Evolutionary conservation across 2,329 filamentous ascomycete species (phyloP), one percentile per base, ranked within the genome.

Genomic region (Aspergillus thermomutatus): DNA sequence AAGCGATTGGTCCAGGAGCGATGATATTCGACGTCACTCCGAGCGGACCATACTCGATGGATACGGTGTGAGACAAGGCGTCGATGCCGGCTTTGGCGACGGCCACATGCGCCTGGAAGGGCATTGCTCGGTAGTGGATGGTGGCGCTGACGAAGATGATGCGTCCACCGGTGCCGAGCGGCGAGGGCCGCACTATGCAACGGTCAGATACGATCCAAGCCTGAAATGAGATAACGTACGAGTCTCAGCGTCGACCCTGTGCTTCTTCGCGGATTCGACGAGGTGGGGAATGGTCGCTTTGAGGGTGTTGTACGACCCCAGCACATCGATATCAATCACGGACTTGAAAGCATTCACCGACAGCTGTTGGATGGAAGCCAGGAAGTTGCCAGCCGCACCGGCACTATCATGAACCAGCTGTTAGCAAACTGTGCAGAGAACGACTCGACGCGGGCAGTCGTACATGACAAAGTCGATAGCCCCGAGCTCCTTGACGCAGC

Each of bases 271-370:
- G n/a, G 91, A 95, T 65, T 85, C 82, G 11, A 91, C 76, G 3
- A 99, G 83, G 67, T 96, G 83, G 0, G 91, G 91, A 34, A 97
- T 79, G 1, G 91, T 94, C 3, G 93, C 92, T 77, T 97, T 97
- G 69, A 96, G 82, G 2, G 92, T 96, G 79, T 97, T 96, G 78
- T 90, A 99, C 17, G 90, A 95, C 31, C 94, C 94, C 37, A 97
- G 75, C 2, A 96, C 88, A 72, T 97, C 94, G 69, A 99, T 99
- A 60, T 97, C 94, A 67, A 97, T 93, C 63, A 99, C 94, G 0
- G 90, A 82, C 75, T 92, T 95, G 85, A 99, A 96, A 3, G 91
- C 94, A 71, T 97, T 97, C 57, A 89, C 77, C 43, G 86, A 91
- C 50, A 97, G 83, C 60, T 88, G 88, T 43, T 88, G 83, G 58